Conservation (phyloP, 2,329 filamentous ascomycete genomes). For the Hymenoscyphus repandus region DNA sequence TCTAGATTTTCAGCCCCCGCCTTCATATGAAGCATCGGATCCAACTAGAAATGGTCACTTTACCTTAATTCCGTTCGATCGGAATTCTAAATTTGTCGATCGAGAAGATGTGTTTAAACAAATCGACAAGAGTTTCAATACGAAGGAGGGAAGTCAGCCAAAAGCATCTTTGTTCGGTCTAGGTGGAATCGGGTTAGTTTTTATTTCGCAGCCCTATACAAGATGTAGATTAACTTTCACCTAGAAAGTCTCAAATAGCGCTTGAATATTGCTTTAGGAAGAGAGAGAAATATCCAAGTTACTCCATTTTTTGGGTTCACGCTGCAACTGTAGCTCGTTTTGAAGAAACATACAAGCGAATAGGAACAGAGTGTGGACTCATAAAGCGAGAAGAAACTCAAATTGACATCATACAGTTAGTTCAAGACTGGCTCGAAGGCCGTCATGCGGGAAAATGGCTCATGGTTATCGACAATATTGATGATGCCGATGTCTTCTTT, state of each 20-base stretch:
- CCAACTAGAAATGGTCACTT: not conserved
- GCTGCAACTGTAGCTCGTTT: too few species aligned
- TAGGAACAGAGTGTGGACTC: conserved; percentile 10
- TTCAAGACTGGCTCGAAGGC: conserved; percentile 15
- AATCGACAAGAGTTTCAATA: conserved; percentile 8
- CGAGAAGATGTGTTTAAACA: conserved; percentile 10
- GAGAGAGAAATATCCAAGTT: not conserved
- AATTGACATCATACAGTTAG: conserved; percentile 10
- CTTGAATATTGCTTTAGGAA: not conserved
- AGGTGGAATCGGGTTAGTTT: conserved; percentile 29
- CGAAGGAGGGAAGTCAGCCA: not conserved
- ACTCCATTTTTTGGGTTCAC: too few species aligned
- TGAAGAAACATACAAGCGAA: conserved; percentile 11
- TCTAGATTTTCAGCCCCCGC: not conserved
- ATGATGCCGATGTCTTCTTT: conserved; percentile 33
- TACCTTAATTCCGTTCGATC: conserved; percentile 10
- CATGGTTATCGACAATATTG: conserved; percentile 40
- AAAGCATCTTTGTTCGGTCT: conserved; percentile 10
- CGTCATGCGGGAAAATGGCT: conserved; percentile 31
- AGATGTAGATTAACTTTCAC: not conserved
- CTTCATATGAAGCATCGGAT: too few species aligned
- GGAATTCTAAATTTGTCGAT: conserved; percentile 14
- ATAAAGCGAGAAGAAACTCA: conserved; percentile 10
- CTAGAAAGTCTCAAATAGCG: not conserved
- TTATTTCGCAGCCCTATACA: not conserved